Evolutionary conservation across 2,329 filamentous ascomycete genomes (phyloP).

Genomic region (Macrophomina phaseolina): DNA sequence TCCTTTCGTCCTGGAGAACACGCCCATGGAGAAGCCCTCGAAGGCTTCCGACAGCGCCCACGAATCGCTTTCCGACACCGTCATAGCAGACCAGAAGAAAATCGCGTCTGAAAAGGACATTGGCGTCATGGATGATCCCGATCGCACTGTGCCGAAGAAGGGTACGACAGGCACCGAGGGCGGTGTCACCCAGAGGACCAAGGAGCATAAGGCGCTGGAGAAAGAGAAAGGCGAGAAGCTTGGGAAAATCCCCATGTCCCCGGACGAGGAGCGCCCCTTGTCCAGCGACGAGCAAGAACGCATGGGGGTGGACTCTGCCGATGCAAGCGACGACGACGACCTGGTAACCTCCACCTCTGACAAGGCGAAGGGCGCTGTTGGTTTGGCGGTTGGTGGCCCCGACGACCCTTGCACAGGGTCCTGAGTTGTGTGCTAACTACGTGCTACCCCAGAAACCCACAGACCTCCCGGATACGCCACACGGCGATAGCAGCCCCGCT

Average conservation of each 20-base stretch:
- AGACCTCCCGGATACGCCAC: constrained; percentile 78
- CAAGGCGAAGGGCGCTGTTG: constrained; percentile 42
- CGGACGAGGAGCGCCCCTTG: constrained; percentile 83
- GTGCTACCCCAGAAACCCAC: constrained; percentile 70
- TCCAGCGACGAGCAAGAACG: constrained; percentile 82
- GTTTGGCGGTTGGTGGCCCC: constrained; percentile 61
- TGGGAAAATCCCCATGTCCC: constrained; percentile 78
- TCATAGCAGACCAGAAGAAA: constrained; percentile 39
- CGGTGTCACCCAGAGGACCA: constrained; percentile 86
- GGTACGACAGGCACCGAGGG: constrained; percentile 89
- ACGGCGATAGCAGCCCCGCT: constrained; percentile 64
- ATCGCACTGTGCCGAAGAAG: constrained; percentile 75
- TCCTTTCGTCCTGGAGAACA: constrained; percentile 68
- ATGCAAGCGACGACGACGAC: constrained; percentile 44
- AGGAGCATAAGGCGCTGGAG: constrained; percentile 72
- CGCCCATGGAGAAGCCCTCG: constrained; percentile 36
- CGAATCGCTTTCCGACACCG: constrained; percentile 41
- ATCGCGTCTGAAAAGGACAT: constrained; percentile 55
- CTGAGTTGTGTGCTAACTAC: constrained; percentile 2
- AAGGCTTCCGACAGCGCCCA: constrained; percentile 31
- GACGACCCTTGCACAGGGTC: neutral
- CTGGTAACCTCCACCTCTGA: constrained; percentile 32
- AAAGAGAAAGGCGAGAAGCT: constrained; percentile 67
- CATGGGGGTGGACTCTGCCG: constrained; percentile 52
- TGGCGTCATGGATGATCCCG: constrained; percentile 91